Percentiles rank a stretch among this genome's conserved stretches.
phyloP scores from a whole-genome alignment of 1,284 basidiomycete genomes.

The Cystobasidium sp. region DNA sequence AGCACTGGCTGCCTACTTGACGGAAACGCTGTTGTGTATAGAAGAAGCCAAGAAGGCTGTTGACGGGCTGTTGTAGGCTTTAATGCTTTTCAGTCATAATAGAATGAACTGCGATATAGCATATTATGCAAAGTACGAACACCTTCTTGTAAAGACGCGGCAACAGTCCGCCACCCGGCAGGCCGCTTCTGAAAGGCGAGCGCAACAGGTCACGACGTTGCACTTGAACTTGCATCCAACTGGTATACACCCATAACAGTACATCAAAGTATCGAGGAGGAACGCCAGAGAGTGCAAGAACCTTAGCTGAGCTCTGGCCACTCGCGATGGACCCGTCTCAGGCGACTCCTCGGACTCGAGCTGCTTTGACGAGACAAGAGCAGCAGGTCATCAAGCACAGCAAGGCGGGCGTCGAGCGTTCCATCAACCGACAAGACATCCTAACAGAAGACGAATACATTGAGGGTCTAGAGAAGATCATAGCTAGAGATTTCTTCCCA shows the following conservation, averaged over 20 bases:
- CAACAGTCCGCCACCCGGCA: too few species aligned
- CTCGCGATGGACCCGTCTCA: not conserved
- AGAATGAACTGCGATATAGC: too few species aligned
- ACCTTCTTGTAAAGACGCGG: too few species aligned
- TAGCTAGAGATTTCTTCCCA: conserved; percentile 96
- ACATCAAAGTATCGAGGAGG: too few species aligned
- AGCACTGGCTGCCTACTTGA: conserved; percentile 32
- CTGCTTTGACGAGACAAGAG: conserved; percentile 22
- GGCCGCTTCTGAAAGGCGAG: too few species aligned
- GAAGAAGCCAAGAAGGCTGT: conserved; percentile 17
- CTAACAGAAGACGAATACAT: conserved; percentile 87
- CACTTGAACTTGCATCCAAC: too few species aligned
- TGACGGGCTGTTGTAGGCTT: conserved; percentile 17
- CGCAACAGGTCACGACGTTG: too few species aligned
- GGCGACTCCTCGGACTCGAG: conserved; percentile 31
- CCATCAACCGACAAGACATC: conserved; percentile 52
- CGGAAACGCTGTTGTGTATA: conserved; percentile 32
- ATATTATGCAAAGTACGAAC: too few species aligned
- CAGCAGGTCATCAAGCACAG: conserved; percentile 27
- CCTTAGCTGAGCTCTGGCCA: not conserved
- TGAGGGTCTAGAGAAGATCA: conserved; percentile 85
- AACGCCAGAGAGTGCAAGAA: not conserved
- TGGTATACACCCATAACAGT: too few species aligned
- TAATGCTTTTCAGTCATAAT: too few species aligned
- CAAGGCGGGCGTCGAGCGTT: conserved; percentile 16